A percentile compares a stretch with the other conserved stretches of the same genome.
Conservation (phyloP, 2,329 filamentous ascomycete species). For the Pseudopithomyces chartarum region DNA sequence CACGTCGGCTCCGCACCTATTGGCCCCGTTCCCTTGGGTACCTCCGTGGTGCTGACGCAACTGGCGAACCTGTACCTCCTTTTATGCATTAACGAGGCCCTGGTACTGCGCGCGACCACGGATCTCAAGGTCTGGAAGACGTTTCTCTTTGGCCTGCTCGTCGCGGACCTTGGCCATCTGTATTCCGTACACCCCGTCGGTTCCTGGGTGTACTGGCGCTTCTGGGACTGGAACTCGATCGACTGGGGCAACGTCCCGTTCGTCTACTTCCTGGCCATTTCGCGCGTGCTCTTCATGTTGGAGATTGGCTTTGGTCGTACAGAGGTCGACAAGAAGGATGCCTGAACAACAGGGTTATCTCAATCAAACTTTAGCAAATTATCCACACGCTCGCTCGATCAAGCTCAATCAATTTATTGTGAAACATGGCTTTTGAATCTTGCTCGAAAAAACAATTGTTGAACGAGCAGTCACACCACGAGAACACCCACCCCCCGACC, state of each 20-base stretch:
- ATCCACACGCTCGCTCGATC: not conserved
- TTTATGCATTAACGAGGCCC: slow-evolving; percentile 76
- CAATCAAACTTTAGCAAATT: not conserved
- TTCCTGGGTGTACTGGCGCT: slow-evolving; percentile 65
- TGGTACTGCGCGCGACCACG: slow-evolving; percentile 71
- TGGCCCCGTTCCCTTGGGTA: slow-evolving; percentile 59
- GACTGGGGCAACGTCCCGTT: slow-evolving; percentile 72
- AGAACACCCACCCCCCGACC: too few relatives aligned
- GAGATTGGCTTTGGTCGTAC: slow-evolving; percentile 29
- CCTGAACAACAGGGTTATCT: slow-evolving; percentile 4
- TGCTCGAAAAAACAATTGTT: not conserved
- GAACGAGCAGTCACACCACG: not conserved
- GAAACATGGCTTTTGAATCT: too few relatives aligned
- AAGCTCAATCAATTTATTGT: too few relatives aligned
- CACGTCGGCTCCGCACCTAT: slow-evolving; percentile 58
- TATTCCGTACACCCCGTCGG: slow-evolving; percentile 68
- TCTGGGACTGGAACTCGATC: slow-evolving; percentile 67
- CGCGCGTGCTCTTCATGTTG: slow-evolving; percentile 30
- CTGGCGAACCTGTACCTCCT: slow-evolving; percentile 79
- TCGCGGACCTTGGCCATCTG: slow-evolving; percentile 79
- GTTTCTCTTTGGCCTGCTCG: slow-evolving; percentile 68
- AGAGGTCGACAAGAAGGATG: slow-evolving; percentile 11
- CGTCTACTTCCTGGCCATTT: slow-evolving; percentile 67
- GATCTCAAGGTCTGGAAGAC: slow-evolving; percentile 73
- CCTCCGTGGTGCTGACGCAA: slow-evolving; percentile 72